Evolutionary conservation across 1,284 basidiomycete species (phyloP).

Genomic region (Cryptococcus sp.): DNA sequence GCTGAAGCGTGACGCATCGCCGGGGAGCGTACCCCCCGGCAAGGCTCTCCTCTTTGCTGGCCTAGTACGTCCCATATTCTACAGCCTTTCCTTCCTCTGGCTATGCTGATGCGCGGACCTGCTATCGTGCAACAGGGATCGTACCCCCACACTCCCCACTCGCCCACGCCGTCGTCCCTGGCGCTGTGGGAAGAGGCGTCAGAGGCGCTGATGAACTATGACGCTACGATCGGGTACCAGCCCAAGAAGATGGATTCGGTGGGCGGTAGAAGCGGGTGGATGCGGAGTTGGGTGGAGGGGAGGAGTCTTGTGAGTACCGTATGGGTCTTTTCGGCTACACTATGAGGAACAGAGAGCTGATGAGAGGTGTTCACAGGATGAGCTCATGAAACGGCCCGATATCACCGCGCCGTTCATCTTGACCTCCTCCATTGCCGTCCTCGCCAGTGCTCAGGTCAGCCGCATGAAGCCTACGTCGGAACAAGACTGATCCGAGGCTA

Average conservation of each 20-base stretch:
- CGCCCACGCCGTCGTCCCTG: slow-evolving; percentile 43
- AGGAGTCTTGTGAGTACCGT: slow-evolving; percentile 35
- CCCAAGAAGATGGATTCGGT: slow-evolving; percentile 35
- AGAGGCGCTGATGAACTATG: slow-evolving; percentile 42
- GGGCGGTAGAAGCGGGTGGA: slow-evolving; percentile 38
- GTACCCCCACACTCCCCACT: slow-evolving; percentile 47
- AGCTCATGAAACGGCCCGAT: slow-evolving; percentile 46
- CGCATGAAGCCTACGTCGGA: not conserved
- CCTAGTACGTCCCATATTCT: slow-evolving; percentile 47
- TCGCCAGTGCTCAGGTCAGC: slow-evolving; percentile 44
- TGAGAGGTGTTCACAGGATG: slow-evolving; percentile 27
- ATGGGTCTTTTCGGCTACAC: not conserved
- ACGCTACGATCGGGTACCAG: slow-evolving; percentile 44
- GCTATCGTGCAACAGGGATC: slow-evolving; percentile 32
- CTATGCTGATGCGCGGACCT: not conserved
- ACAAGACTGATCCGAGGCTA: not conserved
- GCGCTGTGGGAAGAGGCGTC: slow-evolving; percentile 47
- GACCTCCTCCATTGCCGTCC: slow-evolving; percentile 46
- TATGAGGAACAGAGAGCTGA: not conserved
- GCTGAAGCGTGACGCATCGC: slow-evolving; percentile 26
- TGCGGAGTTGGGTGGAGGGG: slow-evolving; percentile 48
- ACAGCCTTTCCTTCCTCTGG: not conserved
- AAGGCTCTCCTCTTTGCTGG: slow-evolving; percentile 46
- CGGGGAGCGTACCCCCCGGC: slow-evolving; percentile 1
- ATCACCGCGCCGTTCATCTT: slow-evolving; percentile 49